These are phyloP conservation scores for Trichoderma simmonsii DNA, from an alignment of 2,329 filamentous ascomycete species.

Conservation along the genomic window DNA sequence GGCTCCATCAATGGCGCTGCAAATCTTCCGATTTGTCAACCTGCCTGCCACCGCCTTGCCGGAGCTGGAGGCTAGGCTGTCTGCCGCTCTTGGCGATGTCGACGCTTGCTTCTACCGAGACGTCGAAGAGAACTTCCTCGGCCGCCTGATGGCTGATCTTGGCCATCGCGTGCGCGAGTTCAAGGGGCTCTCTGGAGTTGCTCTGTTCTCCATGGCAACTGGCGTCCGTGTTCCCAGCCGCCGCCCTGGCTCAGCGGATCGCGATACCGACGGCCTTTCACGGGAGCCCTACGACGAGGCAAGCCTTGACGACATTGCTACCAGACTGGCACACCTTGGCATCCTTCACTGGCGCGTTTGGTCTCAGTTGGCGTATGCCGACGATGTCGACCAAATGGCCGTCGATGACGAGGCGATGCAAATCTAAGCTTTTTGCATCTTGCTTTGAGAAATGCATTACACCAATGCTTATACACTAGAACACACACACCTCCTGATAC, in stretches of 20 bases:
- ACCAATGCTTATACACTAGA: neutral
- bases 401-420: slow-evolving; percentile 29
- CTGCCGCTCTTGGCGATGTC: slow-evolving; percentile 42
- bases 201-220: slow-evolving; percentile 54
- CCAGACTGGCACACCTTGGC: slow-evolving; percentile 76
- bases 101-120: slow-evolving; percentile 45
- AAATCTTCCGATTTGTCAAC: slow-evolving; percentile 57
- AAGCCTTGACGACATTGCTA: slow-evolving; percentile 65
- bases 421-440: slow-evolving; percentile 19
- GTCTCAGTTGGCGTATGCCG: slow-evolving; percentile 68
- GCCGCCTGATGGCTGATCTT: slow-evolving; percentile 48
- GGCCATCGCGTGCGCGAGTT: slow-evolving; percentile 51
- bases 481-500: neutral
- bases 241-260: slow-evolving; percentile 36
- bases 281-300: slow-evolving; percentile 50
- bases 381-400: slow-evolving; percentile 37
- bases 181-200: slow-evolving; percentile 50
- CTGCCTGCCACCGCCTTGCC: slow-evolving; percentile 47
- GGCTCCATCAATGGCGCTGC: slow-evolving; percentile 52
- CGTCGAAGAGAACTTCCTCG: slow-evolving; percentile 49
- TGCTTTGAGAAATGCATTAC: neutral
- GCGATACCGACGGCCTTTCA: slow-evolving; percentile 34
- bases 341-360: slow-evolving; percentile 90
- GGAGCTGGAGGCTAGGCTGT: slow-evolving; percentile 49
- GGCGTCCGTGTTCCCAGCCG: slow-evolving; percentile 45